Conservation (phyloP, 306 rosid species). For the Gillenia trifoliata region DNA sequence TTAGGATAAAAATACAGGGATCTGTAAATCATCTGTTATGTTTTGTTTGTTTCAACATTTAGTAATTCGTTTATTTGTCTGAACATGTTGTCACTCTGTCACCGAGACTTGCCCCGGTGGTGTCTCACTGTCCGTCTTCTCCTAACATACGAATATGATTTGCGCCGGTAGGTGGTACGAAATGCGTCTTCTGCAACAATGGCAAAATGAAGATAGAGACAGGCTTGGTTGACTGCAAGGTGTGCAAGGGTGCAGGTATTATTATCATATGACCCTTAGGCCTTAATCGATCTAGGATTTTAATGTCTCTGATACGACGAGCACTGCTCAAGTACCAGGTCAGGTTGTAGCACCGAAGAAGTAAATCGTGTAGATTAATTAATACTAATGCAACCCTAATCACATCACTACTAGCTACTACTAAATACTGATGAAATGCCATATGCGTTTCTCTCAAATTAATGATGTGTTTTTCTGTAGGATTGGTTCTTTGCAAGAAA, state of each 20-base stretch:
- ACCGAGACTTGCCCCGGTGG: not conserved
- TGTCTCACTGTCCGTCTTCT: not conserved
- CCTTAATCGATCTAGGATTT: not conserved
- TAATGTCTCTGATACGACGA: too few relatives aligned
- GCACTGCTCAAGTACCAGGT: not conserved
- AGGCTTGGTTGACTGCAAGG: constrained; percentile 75
- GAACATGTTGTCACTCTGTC: not conserved
- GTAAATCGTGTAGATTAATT: not conserved
- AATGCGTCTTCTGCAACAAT: constrained; percentile 73
- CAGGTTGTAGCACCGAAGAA: not conserved
- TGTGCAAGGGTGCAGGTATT: constrained; percentile 97
- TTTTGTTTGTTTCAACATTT: not conserved
- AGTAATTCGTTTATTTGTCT: not conserved
- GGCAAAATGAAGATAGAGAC: constrained; percentile 87
- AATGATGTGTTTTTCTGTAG: too few relatives aligned
- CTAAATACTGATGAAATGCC: too few relatives aligned
- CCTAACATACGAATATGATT: constrained; percentile 1
- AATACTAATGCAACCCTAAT: too few relatives aligned
- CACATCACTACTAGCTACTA: too few relatives aligned
- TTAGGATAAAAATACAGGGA: not conserved
- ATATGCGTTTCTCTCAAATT: too few relatives aligned
- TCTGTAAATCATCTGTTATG: not conserved
- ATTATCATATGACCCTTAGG: not conserved
- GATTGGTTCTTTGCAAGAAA: constrained; percentile 92
- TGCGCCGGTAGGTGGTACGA: constrained; percentile 74